Base-by-base conservation (phyloP, 2,329 filamentous ascomycete species). In the Colletotrichum paranaense region DNA sequence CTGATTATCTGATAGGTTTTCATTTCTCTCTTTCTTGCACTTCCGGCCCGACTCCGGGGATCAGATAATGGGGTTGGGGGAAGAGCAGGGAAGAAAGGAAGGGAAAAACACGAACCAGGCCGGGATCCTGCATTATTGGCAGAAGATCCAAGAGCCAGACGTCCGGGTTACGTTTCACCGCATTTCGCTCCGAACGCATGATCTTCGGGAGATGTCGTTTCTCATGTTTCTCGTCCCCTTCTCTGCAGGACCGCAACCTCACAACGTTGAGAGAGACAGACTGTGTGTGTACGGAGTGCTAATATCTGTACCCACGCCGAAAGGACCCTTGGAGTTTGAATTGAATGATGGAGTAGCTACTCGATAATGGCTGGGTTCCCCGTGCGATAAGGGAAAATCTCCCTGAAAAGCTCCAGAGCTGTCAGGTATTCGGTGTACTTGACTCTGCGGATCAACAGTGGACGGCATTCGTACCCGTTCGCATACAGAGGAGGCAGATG, bases 131-230 rank as follows among this genome's bases (percentile, higher is more conserved):
- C 53, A 62, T 49, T 19, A 35, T 59, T 59, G n/a, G 60, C 53
- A 35, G 55, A 26, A 52, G 53, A 68, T 42, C 35, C 65, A 55
- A 72, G 52, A 64, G 58, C 58, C 69, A 69, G 55, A 68, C 66
- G 66, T 63, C 55, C 55, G 35, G 55, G 70, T 57, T 65, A 32
- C 56, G 67, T 64, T 64, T 60, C 70, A 69, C 66, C 69, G 69
- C 66, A 72, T 69, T 42, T 69, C 69, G 69, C 59, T 59, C 68
- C 53, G 28, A 52, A 59, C 52, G 58, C 65, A 26, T 63, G 38
- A 53, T 69, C 53, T 53, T 56, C 53, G 59, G 53, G 49, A 24
- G 14, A 55, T 19, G 6, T 38, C 35, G 22, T 46, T 59, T 59
- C 26, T 52, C 55, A 49, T 65, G 26, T 24, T 63, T 53, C 30